Base-by-base conservation (phyloP, 1,139 yeast species). In the Wickerhamomyces sp. region DNA sequence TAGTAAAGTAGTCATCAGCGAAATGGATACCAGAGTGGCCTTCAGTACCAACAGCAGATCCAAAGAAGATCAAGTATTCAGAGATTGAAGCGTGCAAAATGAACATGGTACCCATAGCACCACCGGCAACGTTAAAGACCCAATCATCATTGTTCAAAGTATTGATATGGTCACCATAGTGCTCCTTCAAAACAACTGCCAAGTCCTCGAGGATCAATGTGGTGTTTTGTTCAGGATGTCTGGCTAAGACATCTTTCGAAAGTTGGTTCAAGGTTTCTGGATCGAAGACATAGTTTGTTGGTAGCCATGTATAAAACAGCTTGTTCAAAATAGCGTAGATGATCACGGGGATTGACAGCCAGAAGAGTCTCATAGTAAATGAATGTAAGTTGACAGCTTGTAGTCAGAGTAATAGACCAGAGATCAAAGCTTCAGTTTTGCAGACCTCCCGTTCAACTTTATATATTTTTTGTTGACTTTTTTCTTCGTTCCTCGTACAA, bases 81-180 rank as follows among this genome's bases (percentile, higher is more conserved):
- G 94, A 73, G 59, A 94, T 74, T n/a, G 98, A 91, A 13, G 98
- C 97, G 65, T 94, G 99, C 55, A 93, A 72, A 51, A 94, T 88
- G 58, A 88, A 78, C 98, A 93, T 91, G 48, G 90, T 81, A 29
- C 99, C 99, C 99, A 93, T 93, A 46, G 99, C 98, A 55, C 96
- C 96, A 46, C 99, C 99, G 9, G 99, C 99, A 60, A 89, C 90
- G 76, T 91, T 93, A 78, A 83, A 91, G 44, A 93, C 83, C 98
- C 98, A 93, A 57, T 90, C 93, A 42, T 86, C 84, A 47, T 75
- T 73, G 61, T 81, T 78, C 57, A 84, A 72, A 50, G 79, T 81
- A 63, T 85, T 87, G 65, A 90, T 78, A 54, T 76, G 63, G 27
- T 79, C 78, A 23, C 89, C 88, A 62, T 91, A 93, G 46, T 73